Percentiles rank a stretch among this genome's conserved stretches.
phyloP scores from a whole-genome alignment of 2,329 filamentous ascomycete genomes.

The Penicillium psychrosexuale region DNA sequence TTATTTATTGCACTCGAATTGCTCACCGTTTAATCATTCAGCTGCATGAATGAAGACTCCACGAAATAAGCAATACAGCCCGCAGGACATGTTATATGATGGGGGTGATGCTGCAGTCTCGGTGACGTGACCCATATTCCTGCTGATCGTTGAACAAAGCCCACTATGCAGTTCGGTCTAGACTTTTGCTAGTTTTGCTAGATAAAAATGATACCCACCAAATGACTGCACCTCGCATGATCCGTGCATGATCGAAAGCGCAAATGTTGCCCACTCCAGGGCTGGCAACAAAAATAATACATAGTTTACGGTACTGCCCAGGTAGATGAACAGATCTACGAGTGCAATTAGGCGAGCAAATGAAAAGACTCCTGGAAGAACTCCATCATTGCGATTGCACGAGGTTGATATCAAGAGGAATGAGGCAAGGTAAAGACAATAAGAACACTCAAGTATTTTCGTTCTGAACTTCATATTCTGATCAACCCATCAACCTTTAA shows the following conservation, averaged over 20 bases:
- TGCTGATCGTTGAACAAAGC: background rate
- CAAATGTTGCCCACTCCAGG: background rate
- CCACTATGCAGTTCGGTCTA: background rate
- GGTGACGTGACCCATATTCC: background rate
- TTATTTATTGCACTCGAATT: background rate
- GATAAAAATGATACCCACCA: background rate
- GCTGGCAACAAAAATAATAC: background rate
- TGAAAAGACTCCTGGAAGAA: constrained; percentile 21
- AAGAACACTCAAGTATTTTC: constrained; percentile 25
- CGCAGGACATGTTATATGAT: background rate
- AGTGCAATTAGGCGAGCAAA: background rate
- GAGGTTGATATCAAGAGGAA: constrained; percentile 22
- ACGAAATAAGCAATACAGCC: background rate
- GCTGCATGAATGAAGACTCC: background rate
- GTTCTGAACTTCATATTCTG: constrained; percentile 29
- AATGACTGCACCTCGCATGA: background rate
- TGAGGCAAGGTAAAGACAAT: constrained; percentile 18
- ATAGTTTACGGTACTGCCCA: background rate
- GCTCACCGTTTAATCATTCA: background rate
- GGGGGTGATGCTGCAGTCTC: background rate
- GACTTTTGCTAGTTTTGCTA: background rate
- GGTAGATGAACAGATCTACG: background rate
- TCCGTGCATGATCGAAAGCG: background rate
- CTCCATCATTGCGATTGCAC: constrained; percentile 24
- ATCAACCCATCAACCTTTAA: constrained; percentile 37